Evolutionary conservation across 1,284 basidiomycete genomes (phyloP), one percentile per base, ranked within the genome.

Genomic region (Fomitopsis palustris): DNA sequence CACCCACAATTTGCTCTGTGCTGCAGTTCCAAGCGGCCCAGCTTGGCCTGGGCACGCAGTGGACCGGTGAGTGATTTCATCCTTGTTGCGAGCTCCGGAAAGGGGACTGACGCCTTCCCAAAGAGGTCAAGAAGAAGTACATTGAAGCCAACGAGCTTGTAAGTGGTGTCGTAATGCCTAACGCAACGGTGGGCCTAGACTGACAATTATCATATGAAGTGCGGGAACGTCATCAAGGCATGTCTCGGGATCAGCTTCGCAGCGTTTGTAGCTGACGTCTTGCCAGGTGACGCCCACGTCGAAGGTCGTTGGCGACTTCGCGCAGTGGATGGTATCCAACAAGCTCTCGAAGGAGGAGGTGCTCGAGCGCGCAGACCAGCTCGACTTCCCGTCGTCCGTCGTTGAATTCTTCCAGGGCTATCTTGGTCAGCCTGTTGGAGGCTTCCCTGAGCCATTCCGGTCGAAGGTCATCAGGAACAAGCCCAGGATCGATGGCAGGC

Each of bases 221-320:
- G 97, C 74, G 97, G 97, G 55, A 96, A 98, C 72, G 92, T 99
- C 72, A 91, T 99, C 81, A 99, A 99, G 80, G 84, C 82, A 47
- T 54, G 25, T 23, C 49, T 25, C 9, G 41, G 3, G 29, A 31
- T 21, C 49, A 16, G 14, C 33, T 42, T 51, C 19, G 19, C 27
- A 25, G 53, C 42, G 14, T 33, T 23, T 54, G 33, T 29, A 16
- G 35, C 53, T 64, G 19, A 55, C 38, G 45, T 25, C 51, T 51
- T 45, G 33, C n/a, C 65, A 85, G 84, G 96, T 99, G 68, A 99
- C 97, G 25, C 97, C 97, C 39, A 98, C 97, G 21, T 99, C 97
- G 61, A 98, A 99, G 81, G 95, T 98, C 55, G 96, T 99, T 57
- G 97, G 97, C 52, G 97, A 99, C 81, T 96, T 99, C 76, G 97